These are phyloP conservation scores for Leccinum pachyderme DNA, from an alignment of 1,284 basidiomycete genomes.

Conservation along the genomic window DNA sequence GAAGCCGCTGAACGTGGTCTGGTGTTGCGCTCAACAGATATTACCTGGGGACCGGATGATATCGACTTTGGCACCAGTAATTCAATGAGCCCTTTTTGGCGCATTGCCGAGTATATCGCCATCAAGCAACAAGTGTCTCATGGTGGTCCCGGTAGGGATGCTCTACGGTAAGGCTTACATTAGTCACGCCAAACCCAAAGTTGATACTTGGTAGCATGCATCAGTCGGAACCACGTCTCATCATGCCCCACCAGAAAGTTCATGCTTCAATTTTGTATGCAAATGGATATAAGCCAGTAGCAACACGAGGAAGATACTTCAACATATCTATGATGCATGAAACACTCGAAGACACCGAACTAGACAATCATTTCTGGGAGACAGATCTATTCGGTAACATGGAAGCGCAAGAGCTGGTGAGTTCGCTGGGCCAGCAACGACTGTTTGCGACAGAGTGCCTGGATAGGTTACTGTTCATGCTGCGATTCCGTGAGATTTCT, in stretches of 20 bases:
- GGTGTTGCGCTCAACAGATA: slow-evolving; percentile 9
- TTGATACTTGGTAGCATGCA: neutral
- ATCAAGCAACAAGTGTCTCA: neutral
- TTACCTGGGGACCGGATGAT: slow-evolving; percentile 14
- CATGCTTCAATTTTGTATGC: too few relatives aligned
- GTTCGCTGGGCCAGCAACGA: neutral
- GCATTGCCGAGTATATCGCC: slow-evolving; percentile 16
- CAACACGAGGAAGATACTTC: too few relatives aligned
- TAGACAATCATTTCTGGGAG: neutral
- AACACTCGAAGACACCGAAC: neutral
- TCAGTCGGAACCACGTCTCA: too few relatives aligned
- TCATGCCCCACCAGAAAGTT: too few relatives aligned
- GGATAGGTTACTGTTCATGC: neutral
- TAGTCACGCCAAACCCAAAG: neutral
- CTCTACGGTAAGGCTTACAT: neutral
- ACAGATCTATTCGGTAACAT: neutral
- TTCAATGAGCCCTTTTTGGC: slow-evolving; percentile 18
- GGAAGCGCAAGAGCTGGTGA: neutral
- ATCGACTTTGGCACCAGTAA: slow-evolving; percentile 12
- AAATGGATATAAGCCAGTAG: too few relatives aligned
- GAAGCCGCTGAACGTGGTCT: slow-evolving; percentile 16
- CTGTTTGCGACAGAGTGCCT: neutral
- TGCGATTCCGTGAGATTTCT: slow-evolving; percentile 18
- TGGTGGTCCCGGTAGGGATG: neutral
- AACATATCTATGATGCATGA: too few relatives aligned